These are phyloP conservation scores for Lichtheimia ramosa DNA, from an alignment of 371 early-diverging fungal species.

Conservation along the genomic window DNA sequence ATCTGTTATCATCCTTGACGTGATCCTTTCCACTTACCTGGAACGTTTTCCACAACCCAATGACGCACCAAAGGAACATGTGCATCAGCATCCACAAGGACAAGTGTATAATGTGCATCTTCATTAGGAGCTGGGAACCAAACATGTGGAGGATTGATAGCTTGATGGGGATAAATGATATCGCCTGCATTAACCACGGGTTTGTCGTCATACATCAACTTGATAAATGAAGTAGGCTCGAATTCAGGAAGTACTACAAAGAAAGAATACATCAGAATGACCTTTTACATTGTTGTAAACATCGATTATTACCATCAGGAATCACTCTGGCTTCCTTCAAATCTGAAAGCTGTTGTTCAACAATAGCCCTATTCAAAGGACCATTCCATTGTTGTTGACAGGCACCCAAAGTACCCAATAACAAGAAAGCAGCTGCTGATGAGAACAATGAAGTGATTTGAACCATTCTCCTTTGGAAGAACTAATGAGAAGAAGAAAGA, in stretches of 20 bases:
- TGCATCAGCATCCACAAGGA: constrained; percentile 31
- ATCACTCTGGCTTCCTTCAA: constrained; percentile 6
- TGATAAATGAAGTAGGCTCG: constrained; percentile 22
- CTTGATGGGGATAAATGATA: constrained; percentile 17
- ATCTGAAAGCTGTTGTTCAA: neutral
- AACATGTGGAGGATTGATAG: constrained; percentile 17
- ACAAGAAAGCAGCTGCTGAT: neutral
- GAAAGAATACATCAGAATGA: neutral
- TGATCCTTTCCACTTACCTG: constrained; percentile 1
- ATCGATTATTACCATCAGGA: constrained; percentile 13
- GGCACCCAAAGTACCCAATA: neutral
- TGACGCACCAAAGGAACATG: constrained; percentile 26
- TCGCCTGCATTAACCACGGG: constrained; percentile 20
- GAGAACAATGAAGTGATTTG: neutral
- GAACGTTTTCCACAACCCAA: constrained; percentile 32
- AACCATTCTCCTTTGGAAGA: neutral
- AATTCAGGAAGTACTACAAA: constrained; percentile 20
- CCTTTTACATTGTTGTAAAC: neutral
- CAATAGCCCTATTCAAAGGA: neutral
- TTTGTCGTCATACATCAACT: constrained; percentile 24
- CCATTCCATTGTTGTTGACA: neutral
- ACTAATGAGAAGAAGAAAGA: no score
- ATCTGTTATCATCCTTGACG: no score
- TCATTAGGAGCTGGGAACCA: constrained; percentile 22
- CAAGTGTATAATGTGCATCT: constrained; percentile 27